Evolutionary conservation across 2,329 filamentous ascomycete species (phyloP), one percentile per base, ranked within the genome.

Genomic region (Tolypocladium endophyticum): DNA sequence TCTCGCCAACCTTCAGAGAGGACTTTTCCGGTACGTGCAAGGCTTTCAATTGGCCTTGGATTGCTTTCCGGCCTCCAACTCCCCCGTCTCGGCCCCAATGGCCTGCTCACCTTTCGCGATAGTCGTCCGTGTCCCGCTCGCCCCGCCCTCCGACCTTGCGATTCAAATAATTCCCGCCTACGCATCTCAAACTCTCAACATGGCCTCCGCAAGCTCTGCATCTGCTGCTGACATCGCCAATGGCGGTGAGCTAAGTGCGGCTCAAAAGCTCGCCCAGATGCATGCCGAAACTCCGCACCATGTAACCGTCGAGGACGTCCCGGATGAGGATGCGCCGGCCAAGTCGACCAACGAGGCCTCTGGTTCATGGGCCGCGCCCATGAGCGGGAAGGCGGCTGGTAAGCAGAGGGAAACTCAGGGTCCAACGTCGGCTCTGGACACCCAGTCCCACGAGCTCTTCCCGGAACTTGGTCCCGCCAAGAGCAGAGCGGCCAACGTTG

Each of bases 391-490:
- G 74, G 81, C 84, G 62, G 83, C 84, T 53, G 85, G 83, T 58
- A 91, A 90, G 78, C 85, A 88, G 71, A 87, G 87, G 71, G 79
- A 83, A 59, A 73, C 79, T 39, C 72, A 77, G 2, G 71, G 70
- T 53, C 63, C 74, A 38, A 74, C 76, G 52, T 67, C 80, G 45
- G 59, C 68, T 58, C 77, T 97, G 62, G 90, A 97, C 73, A 92
- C 90, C 25, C 83, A 90, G 69, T 96, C 90, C 23, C 89, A 95
- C 70, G 92, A 97, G 74, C 79, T 90, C 61, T 99, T 99, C 81
- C 94, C 94, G n/a, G 87, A 92, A 67, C 84, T 99, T 55, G 93
- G 92, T 63, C 83, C 77, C 28, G 74, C 80, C 60, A 86, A 85
- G 73, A 79, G 85, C 58, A 92, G 92, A 74, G 78, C 85, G 63